Evolutionary conservation across 169 alveolate genomes (phyloP), one percentile per base, ranked within the genome.

Genomic region (Plasmodium sp.): DNA sequence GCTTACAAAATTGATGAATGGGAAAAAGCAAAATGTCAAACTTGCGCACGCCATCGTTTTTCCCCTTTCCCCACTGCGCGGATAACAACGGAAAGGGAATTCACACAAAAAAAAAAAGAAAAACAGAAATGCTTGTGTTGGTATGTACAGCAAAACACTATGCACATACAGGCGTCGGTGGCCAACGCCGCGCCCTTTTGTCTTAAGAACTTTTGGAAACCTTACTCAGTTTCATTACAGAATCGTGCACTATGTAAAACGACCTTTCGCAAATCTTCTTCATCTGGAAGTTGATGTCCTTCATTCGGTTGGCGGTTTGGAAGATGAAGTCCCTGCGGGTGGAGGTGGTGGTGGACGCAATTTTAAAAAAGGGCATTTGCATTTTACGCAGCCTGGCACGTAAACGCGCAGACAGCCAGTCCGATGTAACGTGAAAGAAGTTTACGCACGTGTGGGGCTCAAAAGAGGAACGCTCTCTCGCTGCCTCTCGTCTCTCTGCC

Each of bases 231-330:
- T 72, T 90, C 74, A 80, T 43, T 14, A 81, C 83, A n/a, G 72
- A 90, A 31, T 90, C 91, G 73, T 90, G 94, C 33, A 80, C 39
- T 18, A 90, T 79, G 22, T 90, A 43, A 81, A 56, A 58, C 10
- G 94, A 90, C 34, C 74, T 90, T 81, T 90, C 94, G 41, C 94
- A 90, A 80, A 90, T 90, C 39, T 90, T 90, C 71, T 33, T 90
- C 90, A 90, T 90, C 36, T 90, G 94, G 39, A 90, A 45, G 51
- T 90, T 90, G 81, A 90, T 90, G 80, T 79, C 94, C 73, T 90
- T 79, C 75, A 90, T 16, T 79, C 94, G 83, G 27, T 90, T 90
- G 33, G 80, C 74, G 10, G 94, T 90, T 80, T 90, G 94, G 45
- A 90, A 22, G 54, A 90, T 43, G 74, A 90, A 90, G 45, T 90